Evolutionary conservation across 805 yeast species (phyloP).

Genomic region (Lipomyces chichibuensis): DNA sequence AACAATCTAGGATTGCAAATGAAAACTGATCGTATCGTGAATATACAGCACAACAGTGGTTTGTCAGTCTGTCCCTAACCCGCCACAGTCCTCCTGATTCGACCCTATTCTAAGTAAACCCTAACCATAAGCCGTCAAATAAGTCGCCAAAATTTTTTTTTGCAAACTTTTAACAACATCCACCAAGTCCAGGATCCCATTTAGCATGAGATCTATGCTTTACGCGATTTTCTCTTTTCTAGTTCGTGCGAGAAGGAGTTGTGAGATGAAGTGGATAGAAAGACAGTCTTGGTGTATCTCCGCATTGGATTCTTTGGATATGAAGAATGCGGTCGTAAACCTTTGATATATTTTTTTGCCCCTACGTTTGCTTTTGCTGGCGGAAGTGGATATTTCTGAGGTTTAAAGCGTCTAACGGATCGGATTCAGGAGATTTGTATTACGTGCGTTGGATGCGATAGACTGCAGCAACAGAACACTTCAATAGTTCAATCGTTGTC

Average conservation of each 20-base stretch:
- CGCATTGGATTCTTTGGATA: conserved; percentile 22
- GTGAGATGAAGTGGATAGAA: conserved; percentile 11
- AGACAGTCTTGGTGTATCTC: conserved; percentile 24
- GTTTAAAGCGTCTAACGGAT: background rate
- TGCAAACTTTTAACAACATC: background rate
- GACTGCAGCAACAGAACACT: too few species aligned
- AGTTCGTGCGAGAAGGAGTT: background rate
- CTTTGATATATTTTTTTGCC: conserved; percentile 12
- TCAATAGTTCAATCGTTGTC: too few species aligned
- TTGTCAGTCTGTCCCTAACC: background rate
- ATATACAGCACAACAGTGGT: background rate
- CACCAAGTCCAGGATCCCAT: background rate
- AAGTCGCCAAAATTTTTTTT: background rate
- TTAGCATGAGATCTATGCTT: background rate
- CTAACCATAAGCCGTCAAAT: background rate
- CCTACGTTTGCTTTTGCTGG: background rate
- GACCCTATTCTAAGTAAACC: background rate
- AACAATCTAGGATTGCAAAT: background rate
- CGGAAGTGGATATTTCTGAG: background rate
- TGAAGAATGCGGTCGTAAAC: conserved; percentile 31
- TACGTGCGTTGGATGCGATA: too few species aligned
- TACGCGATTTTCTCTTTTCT: background rate
- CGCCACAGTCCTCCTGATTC: too few species aligned
- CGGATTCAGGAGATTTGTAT: too few species aligned
- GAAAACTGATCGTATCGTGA: background rate